A percentile compares a stretch with the other conserved stretches of the same genome.
phyloP scores from a whole-genome alignment of 495 filamentous ascomycete genomes.

The Glonium stellatum region DNA sequence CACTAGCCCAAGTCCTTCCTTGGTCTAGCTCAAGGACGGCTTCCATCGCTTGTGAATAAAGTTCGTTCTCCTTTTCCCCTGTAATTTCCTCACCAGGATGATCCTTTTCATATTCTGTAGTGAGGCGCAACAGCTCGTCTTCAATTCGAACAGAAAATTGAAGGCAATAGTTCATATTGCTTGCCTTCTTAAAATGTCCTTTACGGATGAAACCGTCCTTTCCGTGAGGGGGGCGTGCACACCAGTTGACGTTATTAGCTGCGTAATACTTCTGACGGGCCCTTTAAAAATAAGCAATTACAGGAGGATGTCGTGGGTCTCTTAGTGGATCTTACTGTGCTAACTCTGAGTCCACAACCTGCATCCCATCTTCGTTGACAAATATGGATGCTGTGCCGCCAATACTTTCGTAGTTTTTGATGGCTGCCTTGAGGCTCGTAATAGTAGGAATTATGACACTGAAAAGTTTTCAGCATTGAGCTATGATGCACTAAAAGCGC shows the following conservation, averaged over 20 bases:
- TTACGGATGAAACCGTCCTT: conserved; percentile 50
- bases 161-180: conserved; percentile 78
- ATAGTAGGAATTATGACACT: conserved; percentile 54
- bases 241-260: conserved; percentile 80
- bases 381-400: conserved; percentile 41
- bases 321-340: too few species aligned
- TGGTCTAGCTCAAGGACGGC: conserved; percentile 39
- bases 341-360: conserved; percentile 48
- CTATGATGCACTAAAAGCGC: too few species aligned
- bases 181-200: conserved; percentile 61
- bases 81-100: conserved; percentile 64
- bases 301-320: too few species aligned
- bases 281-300: too few species aligned
- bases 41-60: conserved; percentile 20
- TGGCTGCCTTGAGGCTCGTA: conserved; percentile 50
- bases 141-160: conserved; percentile 70
- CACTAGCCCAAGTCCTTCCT: conserved; percentile 65
- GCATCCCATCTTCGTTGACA: conserved; percentile 42
- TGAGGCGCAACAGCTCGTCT: conserved; percentile 47
- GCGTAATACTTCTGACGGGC: too few species aligned
- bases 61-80: conserved; percentile 44
- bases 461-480: too few species aligned
- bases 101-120: conserved; percentile 46
- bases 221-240: conserved; percentile 50
- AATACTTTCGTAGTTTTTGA: conserved; percentile 51